Evolutionary conservation across 257 asterid species (phyloP).

Genomic region (Salvia miltiorrhiza): DNA sequence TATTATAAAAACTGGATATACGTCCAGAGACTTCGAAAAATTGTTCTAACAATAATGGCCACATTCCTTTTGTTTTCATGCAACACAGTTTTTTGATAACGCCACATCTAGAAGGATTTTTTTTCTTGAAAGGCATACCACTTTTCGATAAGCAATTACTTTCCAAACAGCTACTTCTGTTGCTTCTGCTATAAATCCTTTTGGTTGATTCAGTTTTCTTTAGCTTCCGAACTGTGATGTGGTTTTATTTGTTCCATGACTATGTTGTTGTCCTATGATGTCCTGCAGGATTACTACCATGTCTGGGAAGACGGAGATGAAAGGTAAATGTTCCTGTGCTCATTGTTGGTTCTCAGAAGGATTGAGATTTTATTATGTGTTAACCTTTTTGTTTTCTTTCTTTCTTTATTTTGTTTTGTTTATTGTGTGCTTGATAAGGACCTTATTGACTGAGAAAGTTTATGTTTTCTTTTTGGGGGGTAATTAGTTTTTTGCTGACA

Average conservation of each 20-base stretch:
- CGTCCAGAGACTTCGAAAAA: neutral
- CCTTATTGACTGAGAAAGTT: neutral
- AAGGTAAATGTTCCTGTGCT: conserved; percentile 45
- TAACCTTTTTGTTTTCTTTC: neutral
- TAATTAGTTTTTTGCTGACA: neutral
- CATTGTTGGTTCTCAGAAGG: conserved; percentile 1
- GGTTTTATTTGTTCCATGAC: conserved; percentile 11
- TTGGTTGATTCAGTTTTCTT: conserved; percentile 1
- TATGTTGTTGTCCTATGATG: conserved; percentile 8
- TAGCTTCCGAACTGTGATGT: conserved; percentile 10
- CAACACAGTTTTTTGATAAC: neutral
- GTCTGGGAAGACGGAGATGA: conserved; percentile 89
- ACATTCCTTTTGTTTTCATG: neutral
- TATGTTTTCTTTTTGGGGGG: neutral
- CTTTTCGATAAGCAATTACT: neutral
- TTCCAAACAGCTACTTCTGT: neutral
- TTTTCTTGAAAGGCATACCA: neutral
- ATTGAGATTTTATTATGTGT: neutral
- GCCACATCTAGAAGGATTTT: neutral
- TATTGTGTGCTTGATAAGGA: neutral
- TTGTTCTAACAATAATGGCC: neutral
- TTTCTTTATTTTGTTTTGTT: neutral
- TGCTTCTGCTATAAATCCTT: neutral
- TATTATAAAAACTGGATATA: no score
- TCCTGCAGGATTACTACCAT: conserved; percentile 72